These are phyloP conservation scores for Venturia nashicola DNA, from an alignment of 2,329 filamentous ascomycete species.

Conservation along the genomic window DNA sequence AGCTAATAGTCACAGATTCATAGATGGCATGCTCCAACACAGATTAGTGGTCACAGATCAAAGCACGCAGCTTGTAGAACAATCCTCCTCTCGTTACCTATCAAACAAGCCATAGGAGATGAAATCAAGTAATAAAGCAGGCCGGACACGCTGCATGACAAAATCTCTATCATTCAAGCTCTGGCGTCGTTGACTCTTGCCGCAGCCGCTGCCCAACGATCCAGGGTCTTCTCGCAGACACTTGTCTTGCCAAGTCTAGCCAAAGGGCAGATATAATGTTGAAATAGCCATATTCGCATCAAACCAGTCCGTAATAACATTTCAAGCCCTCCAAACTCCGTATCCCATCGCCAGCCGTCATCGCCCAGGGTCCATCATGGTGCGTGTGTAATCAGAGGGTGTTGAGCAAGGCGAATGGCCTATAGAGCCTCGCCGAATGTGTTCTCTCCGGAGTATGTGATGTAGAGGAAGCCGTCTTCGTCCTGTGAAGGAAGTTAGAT, in stretches of 20 bases:
- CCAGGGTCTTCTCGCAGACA: neutral
- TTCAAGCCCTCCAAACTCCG: conserved; percentile 2
- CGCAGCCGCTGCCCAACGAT: neutral
- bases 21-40: neutral
- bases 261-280: neutral
- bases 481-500: conserved; percentile 24
- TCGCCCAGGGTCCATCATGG: neutral
- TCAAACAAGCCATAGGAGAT: neutral
- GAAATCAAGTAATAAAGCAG: neutral
- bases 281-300: neutral
- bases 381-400: neutral
- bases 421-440: conserved; percentile 58
- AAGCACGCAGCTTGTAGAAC: neutral
- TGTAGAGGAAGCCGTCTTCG: conserved; percentile 86
- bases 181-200: neutral
- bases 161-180: neutral
- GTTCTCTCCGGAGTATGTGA: conserved; percentile 97
- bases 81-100: neutral
- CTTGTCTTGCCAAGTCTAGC: neutral
- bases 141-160: neutral
- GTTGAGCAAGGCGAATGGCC: neutral
- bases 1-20: neutral
- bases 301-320: neutral
- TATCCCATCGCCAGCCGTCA: neutral
- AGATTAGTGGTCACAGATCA: neutral